A percentile compares a stretch with the other conserved stretches of the same genome.
Evolutionary conservation across 2,329 filamentous ascomycete species (phyloP).

Genomic region (Diaporthe citriasiana): DNA sequence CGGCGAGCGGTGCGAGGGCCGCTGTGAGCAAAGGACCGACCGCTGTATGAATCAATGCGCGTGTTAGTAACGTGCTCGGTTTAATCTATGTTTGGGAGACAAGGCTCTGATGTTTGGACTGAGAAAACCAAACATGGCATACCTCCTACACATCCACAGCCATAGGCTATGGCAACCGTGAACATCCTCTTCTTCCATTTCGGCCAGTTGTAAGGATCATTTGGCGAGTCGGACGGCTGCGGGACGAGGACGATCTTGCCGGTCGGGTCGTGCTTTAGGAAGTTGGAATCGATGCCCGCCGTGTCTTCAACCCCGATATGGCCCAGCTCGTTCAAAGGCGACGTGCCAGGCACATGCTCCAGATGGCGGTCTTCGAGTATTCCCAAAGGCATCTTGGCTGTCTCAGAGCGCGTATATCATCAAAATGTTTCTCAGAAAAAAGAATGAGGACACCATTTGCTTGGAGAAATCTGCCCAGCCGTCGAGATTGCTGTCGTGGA

Average conservation of each 20-base stretch:
- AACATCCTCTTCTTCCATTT: constrained; percentile 52
- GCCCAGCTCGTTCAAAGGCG: constrained; percentile 47
- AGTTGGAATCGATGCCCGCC: constrained; percentile 41
- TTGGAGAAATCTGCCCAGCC: neutral
- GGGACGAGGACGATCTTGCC: constrained; percentile 62
- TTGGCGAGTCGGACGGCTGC: constrained; percentile 61
- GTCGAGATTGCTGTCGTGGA: neutral
- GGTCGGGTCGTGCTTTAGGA: constrained; percentile 48
- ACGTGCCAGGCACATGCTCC: constrained; percentile 49
- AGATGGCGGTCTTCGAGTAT: constrained; percentile 47
- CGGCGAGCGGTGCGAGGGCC: constrained; percentile 53
- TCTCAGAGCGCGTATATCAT: neutral
- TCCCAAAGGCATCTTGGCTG: constrained; percentile 46
- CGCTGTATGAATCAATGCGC: constrained; percentile 48
- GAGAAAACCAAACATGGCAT: constrained; percentile 18
- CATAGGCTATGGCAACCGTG: constrained; percentile 56
- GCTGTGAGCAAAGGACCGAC: constrained; percentile 56
- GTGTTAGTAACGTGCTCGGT: constrained; percentile 13
- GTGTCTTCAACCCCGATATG: constrained; percentile 43
- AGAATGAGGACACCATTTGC: neutral
- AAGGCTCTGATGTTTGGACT: too few species aligned
- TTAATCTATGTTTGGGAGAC: neutral
- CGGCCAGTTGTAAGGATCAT: constrained; percentile 64
- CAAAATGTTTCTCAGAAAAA: neutral
- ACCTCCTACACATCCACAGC: constrained; percentile 58